Conservation (phyloP, 306 rosid species). For the Hippophae gyantsensis region DNA sequence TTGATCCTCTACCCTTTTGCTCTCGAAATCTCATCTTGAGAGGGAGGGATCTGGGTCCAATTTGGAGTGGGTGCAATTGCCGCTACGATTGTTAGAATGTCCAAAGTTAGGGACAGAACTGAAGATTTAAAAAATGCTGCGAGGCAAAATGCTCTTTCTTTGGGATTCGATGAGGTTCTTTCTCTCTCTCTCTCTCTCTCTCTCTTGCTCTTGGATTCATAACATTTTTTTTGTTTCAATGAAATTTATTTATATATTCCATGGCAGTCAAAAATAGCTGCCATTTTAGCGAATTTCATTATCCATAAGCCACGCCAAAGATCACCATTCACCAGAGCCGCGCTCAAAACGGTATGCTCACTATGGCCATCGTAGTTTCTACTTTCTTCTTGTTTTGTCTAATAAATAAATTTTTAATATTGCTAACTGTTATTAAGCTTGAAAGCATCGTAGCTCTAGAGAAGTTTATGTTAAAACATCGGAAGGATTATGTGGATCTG, state of each 20-base stretch:
- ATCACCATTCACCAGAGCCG: slow-evolving; percentile 65
- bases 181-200: not conserved
- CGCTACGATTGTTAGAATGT: slow-evolving; percentile 24
- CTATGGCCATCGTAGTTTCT: slow-evolving; percentile 1
- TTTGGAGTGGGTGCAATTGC: not conserved
- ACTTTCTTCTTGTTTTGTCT: not conserved
- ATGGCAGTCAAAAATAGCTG: slow-evolving; percentile 73
- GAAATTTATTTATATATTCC: not conserved
- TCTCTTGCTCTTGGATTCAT: not conserved
- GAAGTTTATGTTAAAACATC: slow-evolving; percentile 69
- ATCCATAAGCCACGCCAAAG: slow-evolving; percentile 74
- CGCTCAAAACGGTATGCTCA: slow-evolving; percentile 63
- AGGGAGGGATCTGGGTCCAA: not conserved
- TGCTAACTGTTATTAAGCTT: slow-evolving; percentile 29
- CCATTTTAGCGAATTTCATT: slow-evolving; percentile 77
- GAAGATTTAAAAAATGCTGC: slow-evolving; percentile 90
- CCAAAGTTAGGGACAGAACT: slow-evolving; percentile 61
- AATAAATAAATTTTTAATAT: not conserved
- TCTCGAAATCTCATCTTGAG: too few species aligned
- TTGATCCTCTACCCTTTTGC: too few species aligned
- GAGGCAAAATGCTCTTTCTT: slow-evolving; percentile 59
- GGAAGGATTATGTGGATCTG: slow-evolving; percentile 84
- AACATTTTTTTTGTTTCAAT: not conserved
- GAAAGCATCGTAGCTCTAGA: slow-evolving; percentile 78
- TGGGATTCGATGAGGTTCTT: slow-evolving; percentile 66